Evolutionary conservation across 2,329 filamentous ascomycete genomes (phyloP), one percentile per base, ranked within the genome.

Genomic region (Fusarium globosum): DNA sequence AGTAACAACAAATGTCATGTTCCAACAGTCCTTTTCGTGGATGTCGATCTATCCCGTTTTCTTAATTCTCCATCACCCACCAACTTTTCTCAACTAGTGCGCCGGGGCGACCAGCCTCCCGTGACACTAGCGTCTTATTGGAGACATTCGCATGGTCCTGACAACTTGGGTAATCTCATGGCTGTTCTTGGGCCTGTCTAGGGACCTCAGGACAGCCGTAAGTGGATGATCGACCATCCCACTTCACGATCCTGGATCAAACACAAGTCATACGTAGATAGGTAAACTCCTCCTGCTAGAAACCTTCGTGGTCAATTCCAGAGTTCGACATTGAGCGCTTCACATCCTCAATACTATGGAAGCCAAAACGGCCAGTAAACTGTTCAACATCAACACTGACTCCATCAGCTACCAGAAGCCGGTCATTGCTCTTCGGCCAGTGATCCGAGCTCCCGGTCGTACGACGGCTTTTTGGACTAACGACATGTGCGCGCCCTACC

Each of bases 81-180:
- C 65, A 64, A 53, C 62, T 55, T 52, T 56, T 59, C 51, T 53
- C 52, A 70, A 61, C 65, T 64, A 73, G 74, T 57, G 65, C 62
- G 61, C 61, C 65, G 61, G 62, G 72, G 71, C 61, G 59, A 70
- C 61, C 74, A 77, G 76, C 75, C 74, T 77, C 76, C 76, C 76
- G 76, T 41, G 62, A 66, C 69, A 76, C 76, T 78, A 78, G 68
- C 48, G 51, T 63, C 49, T 63, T 28, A 76, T 75, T 75, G 76
- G 76, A 72, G 66, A 42, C 41, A 55, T 36, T 56, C 57, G 55
- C 51, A 36, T 42, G 39, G 52, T 60, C 49, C 60, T 65, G 61
- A 74, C 69, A 57, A 66, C 72, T 75, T 67, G 59, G 64, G 64
- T 66, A 72, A 72, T 63, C 49, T 53, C 65, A 49, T 68, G 43